Evolutionary conservation across 108 stramenopile genomes (phyloP).

Genomic region (Hondaea fermentalgiana): DNA sequence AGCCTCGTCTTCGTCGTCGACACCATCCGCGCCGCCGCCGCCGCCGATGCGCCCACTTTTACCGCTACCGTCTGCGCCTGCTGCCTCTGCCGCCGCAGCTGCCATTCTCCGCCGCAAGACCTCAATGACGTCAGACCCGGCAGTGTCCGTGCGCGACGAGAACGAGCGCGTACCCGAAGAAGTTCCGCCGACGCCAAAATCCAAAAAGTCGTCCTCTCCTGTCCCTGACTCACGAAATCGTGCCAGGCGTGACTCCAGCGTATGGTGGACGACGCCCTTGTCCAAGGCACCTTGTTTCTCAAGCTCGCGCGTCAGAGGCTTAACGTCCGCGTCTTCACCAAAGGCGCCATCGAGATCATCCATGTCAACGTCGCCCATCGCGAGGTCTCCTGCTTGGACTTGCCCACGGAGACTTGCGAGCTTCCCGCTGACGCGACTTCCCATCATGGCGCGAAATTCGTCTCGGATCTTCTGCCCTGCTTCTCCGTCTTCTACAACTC

Average conservation of each 20-base stretch:
- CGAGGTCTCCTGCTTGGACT: neutral
- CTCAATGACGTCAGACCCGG: neutral
- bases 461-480: neutral
- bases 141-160: neutral
- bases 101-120: neutral
- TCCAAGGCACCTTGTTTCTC: neutral
- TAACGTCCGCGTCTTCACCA: neutral
- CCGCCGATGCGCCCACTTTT: neutral
- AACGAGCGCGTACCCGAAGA: neutral
- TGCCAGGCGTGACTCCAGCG: neutral
- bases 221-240: neutral
- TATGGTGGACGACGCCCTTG: neutral
- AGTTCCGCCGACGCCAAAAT: neutral
- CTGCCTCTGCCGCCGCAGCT: neutral
- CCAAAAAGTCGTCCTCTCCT: neutral
- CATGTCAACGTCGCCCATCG: neutral
- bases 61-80: neutral
- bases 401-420: neutral
- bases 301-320: neutral
- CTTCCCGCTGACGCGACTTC: neutral
- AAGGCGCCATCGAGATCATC: neutral
- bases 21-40: neutral
- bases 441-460: conserved; percentile 1
- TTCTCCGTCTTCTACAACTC: neutral
- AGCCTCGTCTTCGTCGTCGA: neutral